Percentiles rank a stretch among this genome's conserved stretches.
These are phyloP conservation scores for Saturnispora halmiae DNA, from an alignment of 805 yeast genomes.

Conservation along the genomic window DNA sequence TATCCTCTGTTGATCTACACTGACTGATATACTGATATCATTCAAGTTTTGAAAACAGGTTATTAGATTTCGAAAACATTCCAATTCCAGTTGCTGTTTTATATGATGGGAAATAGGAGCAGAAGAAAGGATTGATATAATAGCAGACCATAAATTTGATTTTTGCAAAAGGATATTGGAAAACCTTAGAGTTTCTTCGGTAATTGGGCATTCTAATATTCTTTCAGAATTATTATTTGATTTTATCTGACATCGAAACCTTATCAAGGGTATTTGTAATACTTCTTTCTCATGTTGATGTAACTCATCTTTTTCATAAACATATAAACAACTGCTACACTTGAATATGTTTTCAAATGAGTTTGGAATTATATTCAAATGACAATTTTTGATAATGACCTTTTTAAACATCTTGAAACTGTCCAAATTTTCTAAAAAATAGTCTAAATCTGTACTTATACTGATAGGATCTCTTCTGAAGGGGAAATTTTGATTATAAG, in stretches of 20 bases:
- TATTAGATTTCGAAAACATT: conserved; percentile 6
- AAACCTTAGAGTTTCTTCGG: conserved; percentile 2
- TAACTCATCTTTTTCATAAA: background rate
- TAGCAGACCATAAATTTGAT: conserved; percentile 10
- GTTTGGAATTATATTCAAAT: background rate
- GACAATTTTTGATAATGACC: conserved; percentile 11
- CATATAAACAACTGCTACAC: background rate
- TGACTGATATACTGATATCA: conserved; percentile 10
- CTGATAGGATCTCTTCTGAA: conserved; percentile 15
- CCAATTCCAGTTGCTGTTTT: background rate
- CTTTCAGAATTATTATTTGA: conserved; percentile 1
- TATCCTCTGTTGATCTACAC: background rate
- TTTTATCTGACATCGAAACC: conserved; percentile 4
- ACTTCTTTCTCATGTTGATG: conserved; percentile 4
- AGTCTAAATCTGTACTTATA: conserved; percentile 8
- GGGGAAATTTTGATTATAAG: conserved; percentile 12
- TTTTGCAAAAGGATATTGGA: conserved; percentile 10
- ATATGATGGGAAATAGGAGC: background rate
- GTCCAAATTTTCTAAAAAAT: conserved; percentile 7
- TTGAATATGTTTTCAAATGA: background rate
- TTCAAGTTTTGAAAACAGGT: conserved; percentile 9
- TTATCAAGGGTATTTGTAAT: background rate
- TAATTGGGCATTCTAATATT: background rate
- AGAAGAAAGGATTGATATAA: background rate
- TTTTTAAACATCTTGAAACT: conserved; percentile 12